phyloP scores from a whole-genome alignment of 495 filamentous ascomycete genomes.

The Cercophora samala region DNA sequence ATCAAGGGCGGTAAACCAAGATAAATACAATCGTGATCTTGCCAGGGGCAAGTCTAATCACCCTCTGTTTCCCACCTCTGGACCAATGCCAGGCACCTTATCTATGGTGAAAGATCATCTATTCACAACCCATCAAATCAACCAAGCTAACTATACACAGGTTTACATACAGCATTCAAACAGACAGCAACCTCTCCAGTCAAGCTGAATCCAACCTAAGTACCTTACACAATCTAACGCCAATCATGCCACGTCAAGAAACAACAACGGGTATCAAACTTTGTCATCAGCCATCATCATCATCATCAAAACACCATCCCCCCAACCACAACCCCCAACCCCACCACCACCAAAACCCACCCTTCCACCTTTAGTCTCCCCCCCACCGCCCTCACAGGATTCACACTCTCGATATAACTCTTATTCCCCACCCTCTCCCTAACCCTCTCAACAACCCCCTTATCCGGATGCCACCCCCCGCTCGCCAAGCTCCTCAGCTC shows the following conservation, averaged over 20 bases:
- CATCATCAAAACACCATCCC: constrained; percentile 5
- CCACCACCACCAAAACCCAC: neutral
- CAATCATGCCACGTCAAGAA: too few species aligned
- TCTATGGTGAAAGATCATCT: neutral
- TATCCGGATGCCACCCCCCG: constrained; percentile 11
- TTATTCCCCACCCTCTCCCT: constrained; percentile 22
- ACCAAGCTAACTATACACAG: neutral
- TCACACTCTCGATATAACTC: constrained; percentile 25
- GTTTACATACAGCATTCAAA: neutral
- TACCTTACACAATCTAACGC: neutral
- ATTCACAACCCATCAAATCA: neutral
- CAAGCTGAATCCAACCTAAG: constrained; percentile 8
- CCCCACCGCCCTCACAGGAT: neutral
- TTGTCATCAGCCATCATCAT: neutral
- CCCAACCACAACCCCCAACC: neutral
- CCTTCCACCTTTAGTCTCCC: neutral
- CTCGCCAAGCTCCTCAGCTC: constrained; percentile 38
- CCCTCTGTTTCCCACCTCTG: neutral
- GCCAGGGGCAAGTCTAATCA: neutral
- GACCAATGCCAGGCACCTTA: neutral
- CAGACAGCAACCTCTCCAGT: neutral
- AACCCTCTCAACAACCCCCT: constrained; percentile 13
- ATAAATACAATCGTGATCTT: neutral
- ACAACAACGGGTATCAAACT: neutral
- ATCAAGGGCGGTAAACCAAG: neutral